Base-by-base conservation (phyloP, 2,329 filamentous ascomycete species). In the Orbilia oligospora region DNA sequence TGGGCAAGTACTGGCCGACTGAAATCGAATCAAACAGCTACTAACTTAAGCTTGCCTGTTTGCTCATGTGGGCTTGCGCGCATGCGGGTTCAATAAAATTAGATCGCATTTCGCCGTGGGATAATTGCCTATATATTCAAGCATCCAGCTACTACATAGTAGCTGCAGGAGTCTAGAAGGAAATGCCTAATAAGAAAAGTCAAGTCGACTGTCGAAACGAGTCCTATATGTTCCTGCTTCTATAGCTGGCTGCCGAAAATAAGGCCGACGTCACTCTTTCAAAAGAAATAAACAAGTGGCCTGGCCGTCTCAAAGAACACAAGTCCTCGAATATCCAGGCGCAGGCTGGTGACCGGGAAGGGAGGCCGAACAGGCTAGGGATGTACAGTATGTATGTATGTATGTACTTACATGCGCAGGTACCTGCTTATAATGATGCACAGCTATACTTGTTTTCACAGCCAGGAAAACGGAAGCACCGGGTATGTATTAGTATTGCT, bases 141-240 rank as follows among this genome's bases (percentile, higher is more conserved):
- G 27, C 10, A 36, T 20, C 53, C 38, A 38, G 49, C 24, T 53
- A 36, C 30, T 5, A n/a, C n/a, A n/a, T 24, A 49, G 46, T 44
- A 51, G 48, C 48, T 51, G 48, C 48, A 24, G 48, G 16, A 14
- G n/a, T n/a, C n/a, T n/a, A n/a, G 36, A 46, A 24, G 18, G 33
- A 71, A 71, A 41, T 61, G 70, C 49, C 70, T 67, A 67, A 73
- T 58, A 58, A 5, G 36, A 66, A 72, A 58, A 8, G 36, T 41
- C 58, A 30, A 46, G 36, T 73, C 61, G 70, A 67, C 61, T 61
- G 48, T 61, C 70, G 70, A 73, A 73, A 73, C 70, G 51, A 20
- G 10, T 22, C 22, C 70, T 67, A 67, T 67, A 73, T 36, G 70
- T 73, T 66, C 70, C 70, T 73, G 70, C 70, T 66, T 73, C 27